Evolutionary conservation across 148 eudicot species (phyloP).

Genomic region (Arbutus unedo): DNA sequence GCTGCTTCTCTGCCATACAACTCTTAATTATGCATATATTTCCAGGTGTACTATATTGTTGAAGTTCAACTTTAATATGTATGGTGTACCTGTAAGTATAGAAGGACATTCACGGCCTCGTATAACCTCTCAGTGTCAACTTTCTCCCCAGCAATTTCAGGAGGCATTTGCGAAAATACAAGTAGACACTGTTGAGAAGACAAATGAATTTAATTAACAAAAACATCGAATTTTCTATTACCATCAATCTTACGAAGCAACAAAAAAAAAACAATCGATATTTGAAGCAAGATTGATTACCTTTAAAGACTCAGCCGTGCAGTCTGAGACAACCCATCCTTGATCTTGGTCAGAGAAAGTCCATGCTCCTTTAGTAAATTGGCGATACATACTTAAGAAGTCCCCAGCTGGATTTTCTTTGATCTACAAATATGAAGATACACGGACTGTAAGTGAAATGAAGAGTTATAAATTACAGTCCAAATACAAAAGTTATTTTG

Average conservation of each 20-base stretch:
- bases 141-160: slow-evolving; percentile 37
- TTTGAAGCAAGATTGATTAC: slow-evolving; percentile 1
- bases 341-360: slow-evolving; percentile 49
- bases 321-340: slow-evolving; percentile 43
- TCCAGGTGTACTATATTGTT: no score
- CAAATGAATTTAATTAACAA: no score
- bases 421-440: slow-evolving; percentile 17
- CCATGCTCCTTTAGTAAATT: slow-evolving; percentile 47
- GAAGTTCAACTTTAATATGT: neutral
- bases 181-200: slow-evolving; percentile 34
- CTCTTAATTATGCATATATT: neutral
- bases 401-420: slow-evolving; percentile 40
- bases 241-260: neutral
- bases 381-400: slow-evolving; percentile 33
- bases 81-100: slow-evolving; percentile 32
- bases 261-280: neutral
- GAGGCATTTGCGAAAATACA: slow-evolving; percentile 37
- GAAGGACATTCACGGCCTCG: slow-evolving; percentile 41
- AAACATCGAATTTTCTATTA: neutral
- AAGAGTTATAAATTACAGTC: no score
- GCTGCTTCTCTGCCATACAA: neutral
- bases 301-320: slow-evolving; percentile 39
- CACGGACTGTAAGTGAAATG: neutral
- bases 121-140: slow-evolving; percentile 30
- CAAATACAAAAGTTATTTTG: no score